phyloP scores from a whole-genome alignment of 306 rosid genomes.

The Arachis stenosperma region DNA sequence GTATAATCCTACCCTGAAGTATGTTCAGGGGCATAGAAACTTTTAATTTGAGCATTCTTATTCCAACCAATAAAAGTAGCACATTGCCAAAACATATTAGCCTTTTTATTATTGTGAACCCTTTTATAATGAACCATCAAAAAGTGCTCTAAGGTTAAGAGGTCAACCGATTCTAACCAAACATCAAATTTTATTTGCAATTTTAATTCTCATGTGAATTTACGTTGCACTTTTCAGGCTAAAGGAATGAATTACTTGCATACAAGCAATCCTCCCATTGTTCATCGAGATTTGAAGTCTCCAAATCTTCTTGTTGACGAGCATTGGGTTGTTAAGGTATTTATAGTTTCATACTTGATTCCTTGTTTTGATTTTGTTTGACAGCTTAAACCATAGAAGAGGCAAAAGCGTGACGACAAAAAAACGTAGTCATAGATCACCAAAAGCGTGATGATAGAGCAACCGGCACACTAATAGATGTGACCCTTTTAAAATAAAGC shows the following conservation, averaged over 20 bases:
- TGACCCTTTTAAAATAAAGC: too few relatives aligned
- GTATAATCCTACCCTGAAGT: conserved; percentile 17
- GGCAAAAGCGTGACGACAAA: background rate
- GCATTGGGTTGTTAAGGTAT: too few relatives aligned
- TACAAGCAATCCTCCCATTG: too few relatives aligned
- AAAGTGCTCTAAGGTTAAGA: conserved; percentile 3
- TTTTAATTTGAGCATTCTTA: background rate
- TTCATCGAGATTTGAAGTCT: too few relatives aligned
- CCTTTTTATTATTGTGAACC: conserved; percentile 27
- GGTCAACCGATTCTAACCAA: conserved; percentile 14
- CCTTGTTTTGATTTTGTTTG: conserved; percentile 35
- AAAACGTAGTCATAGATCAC: too few relatives aligned
- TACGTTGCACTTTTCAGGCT: too few relatives aligned
- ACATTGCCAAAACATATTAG: conserved; percentile 10
- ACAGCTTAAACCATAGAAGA: conserved; percentile 3
- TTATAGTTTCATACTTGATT: background rate
- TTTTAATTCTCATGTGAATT: too few relatives aligned
- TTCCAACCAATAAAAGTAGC: conserved; percentile 15
- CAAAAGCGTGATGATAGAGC: too few relatives aligned
- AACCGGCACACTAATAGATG: too few relatives aligned
- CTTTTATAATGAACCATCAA: conserved; percentile 13
- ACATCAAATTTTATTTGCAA: background rate
- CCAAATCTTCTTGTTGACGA: too few relatives aligned
- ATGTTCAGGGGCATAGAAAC: conserved; percentile 22
- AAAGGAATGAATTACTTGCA: too few relatives aligned